Evolutionary conservation across 345 rosid genomes (phyloP), one percentile per base, ranked within the genome.

Genomic region (Angophora floribunda): DNA sequence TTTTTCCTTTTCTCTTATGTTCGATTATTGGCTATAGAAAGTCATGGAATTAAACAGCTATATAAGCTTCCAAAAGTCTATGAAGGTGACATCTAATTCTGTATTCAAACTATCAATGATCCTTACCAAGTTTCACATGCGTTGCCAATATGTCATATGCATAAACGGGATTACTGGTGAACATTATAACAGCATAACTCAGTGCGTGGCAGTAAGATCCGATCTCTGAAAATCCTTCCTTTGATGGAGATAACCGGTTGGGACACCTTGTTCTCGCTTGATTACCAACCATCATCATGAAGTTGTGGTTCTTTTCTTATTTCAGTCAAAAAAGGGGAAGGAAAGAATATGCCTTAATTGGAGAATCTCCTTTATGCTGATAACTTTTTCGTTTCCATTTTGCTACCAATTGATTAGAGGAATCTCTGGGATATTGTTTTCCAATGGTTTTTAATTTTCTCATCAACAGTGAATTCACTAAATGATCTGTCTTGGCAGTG

Each of bases 401-500:
- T 70, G 86, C 44, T 84, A 84, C 32, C 51, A 85, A 50, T 13
- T 28, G 28, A 15, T 85, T 13, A 75, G 28, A 45, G 84, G 28
- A 75, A 36, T 75, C 84, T 41, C 45, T 32, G 22, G 12, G 5
- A 51, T 84, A 45, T 84, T 47, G 86, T 24, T 84, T 84, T 47
- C 86, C 86, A 26, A 6, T 75, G 47, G 26, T 13, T 17, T 36
- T 17, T 32, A 16, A 17, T 19, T 70, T 8, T 36, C 47, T 36
- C 84, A 19, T 36, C 84, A 10, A 41, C 84, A 75, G 49, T 19
- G 26, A 19, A 75, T 49, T 75, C 84, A 75, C 49, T 75, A 28
- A 75, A 75, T 75, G 49, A 22, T 75, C 47, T 75, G 26, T 10
- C 44, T 85, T 78, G 87, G 86, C 90, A 95, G 98, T 93, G 91